phyloP scores from a whole-genome alignment of 2,329 filamentous ascomycete genomes.

The Cytospora leucostoma region DNA sequence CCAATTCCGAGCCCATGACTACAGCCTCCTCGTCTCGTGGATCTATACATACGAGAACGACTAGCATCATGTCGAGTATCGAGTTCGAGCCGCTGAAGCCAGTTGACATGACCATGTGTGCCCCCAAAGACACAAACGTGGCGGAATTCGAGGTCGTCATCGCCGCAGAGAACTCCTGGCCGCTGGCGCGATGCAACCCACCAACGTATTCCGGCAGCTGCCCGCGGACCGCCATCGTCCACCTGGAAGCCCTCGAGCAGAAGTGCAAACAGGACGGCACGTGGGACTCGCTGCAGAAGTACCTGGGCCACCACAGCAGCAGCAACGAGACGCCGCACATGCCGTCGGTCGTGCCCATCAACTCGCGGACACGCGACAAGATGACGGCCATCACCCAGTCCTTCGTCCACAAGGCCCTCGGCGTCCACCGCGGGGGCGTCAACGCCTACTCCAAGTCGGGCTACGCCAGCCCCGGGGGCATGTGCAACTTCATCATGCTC shows the following conservation, averaged over 20 bases:
- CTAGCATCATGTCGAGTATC: slow-evolving; percentile 47
- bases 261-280: slow-evolving; percentile 50
- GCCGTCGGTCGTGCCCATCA: slow-evolving; percentile 48
- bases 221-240: slow-evolving; percentile 52
- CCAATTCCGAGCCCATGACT: slow-evolving; percentile 44
- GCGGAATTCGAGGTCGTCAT: slow-evolving; percentile 51
- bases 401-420: slow-evolving; percentile 70
- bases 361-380: slow-evolving; percentile 60
- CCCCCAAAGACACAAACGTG: slow-evolving; percentile 37
- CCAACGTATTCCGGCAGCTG: slow-evolving; percentile 47
- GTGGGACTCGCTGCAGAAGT: slow-evolving; percentile 48
- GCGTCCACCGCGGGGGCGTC: slow-evolving; percentile 61
- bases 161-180: slow-evolving; percentile 52
- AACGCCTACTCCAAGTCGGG: slow-evolving; percentile 43
- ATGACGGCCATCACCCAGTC: slow-evolving; percentile 71
- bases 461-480: slow-evolving; percentile 46
- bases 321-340: slow-evolving; percentile 38
- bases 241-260: slow-evolving; percentile 53
- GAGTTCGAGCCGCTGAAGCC: slow-evolving; percentile 42
- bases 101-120: slow-evolving; percentile 35
- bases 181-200: slow-evolving; percentile 53
- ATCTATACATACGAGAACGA: slow-evolving; percentile 49
- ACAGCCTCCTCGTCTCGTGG: slow-evolving; percentile 44
- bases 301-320: slow-evolving; percentile 42
- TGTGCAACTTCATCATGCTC: slow-evolving; percentile 65